phyloP scores from a whole-genome alignment of 2,329 filamentous ascomycete species.

The Alternaria triticimaculans region DNA sequence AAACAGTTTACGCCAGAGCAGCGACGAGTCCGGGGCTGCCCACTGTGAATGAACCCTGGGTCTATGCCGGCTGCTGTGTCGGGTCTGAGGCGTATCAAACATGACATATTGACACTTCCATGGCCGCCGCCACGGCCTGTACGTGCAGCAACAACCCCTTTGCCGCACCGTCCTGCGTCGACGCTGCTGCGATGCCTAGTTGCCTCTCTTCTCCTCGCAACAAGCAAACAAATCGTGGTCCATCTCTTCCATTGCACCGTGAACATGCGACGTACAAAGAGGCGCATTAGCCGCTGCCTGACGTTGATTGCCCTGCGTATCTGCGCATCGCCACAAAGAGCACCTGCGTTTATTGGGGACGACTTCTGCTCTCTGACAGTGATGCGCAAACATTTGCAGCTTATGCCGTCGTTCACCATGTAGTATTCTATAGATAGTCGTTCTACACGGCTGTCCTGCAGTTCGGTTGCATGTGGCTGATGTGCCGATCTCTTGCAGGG shows the following conservation, averaged over 20 bases:
- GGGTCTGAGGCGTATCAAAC: slow-evolving; percentile 15
- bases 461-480: slow-evolving; percentile 22
- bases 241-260: slow-evolving; percentile 19
- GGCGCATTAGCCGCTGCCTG: slow-evolving; percentile 26
- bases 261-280: slow-evolving; percentile 21
- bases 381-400: not conserved
- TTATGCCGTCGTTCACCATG: not conserved
- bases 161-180: not conserved
- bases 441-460: slow-evolving; percentile 15
- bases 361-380: not conserved
- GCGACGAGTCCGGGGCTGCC: slow-evolving; percentile 21
- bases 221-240: slow-evolving; percentile 1
- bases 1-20: slow-evolving; percentile 41
- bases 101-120: slow-evolving; percentile 3
- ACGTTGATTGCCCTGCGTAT: slow-evolving; percentile 11
- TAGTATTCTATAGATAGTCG: slow-evolving; percentile 8
- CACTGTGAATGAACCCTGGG: slow-evolving; percentile 19
- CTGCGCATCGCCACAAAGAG: not conserved
- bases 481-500: slow-evolving; percentile 22
- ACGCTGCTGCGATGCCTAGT: not conserved
- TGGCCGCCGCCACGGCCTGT: not conserved
- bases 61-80: slow-evolving; percentile 18
- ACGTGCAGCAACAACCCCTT: not conserved
- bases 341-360: not conserved
- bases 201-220: not conserved